Evolutionary conservation across 306 rosid genomes (phyloP).

Genomic region (Acacia crassicarpa): DNA sequence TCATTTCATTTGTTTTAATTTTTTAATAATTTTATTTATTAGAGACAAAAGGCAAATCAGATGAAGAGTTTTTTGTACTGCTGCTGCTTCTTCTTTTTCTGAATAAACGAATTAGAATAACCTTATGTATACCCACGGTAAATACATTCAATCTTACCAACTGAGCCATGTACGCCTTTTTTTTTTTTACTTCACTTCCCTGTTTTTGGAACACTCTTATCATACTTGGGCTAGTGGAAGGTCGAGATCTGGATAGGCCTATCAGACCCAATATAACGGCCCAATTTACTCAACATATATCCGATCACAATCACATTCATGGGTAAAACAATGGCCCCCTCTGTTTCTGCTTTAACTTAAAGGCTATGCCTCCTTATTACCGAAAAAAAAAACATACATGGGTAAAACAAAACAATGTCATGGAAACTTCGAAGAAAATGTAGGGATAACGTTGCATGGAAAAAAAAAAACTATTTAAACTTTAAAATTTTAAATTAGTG

Average conservation of each 20-base stretch:
- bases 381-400: too few species aligned
- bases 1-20: not conserved
- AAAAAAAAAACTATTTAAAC: too few species aligned
- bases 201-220: not conserved
- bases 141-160: not conserved
- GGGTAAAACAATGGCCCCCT: too few species aligned
- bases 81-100: not conserved
- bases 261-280: not conserved
- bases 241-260: not conserved
- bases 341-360: too few species aligned
- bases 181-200: not conserved
- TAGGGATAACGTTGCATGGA: too few species aligned
- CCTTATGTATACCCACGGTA: not conserved
- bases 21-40: not conserved
- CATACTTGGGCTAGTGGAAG: not conserved
- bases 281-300: not conserved
- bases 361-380: too few species aligned
- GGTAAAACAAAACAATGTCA: too few species aligned
- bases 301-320: not conserved
- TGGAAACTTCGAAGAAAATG: too few species aligned
- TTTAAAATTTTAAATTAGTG: too few species aligned
- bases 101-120: not conserved
- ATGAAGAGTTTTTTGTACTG: not conserved
- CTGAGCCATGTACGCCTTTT: not conserved
- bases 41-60: not conserved